phyloP scores from a whole-genome alignment of 2,329 filamentous ascomycete species.

The Teratosphaeria nubilosa region DNA sequence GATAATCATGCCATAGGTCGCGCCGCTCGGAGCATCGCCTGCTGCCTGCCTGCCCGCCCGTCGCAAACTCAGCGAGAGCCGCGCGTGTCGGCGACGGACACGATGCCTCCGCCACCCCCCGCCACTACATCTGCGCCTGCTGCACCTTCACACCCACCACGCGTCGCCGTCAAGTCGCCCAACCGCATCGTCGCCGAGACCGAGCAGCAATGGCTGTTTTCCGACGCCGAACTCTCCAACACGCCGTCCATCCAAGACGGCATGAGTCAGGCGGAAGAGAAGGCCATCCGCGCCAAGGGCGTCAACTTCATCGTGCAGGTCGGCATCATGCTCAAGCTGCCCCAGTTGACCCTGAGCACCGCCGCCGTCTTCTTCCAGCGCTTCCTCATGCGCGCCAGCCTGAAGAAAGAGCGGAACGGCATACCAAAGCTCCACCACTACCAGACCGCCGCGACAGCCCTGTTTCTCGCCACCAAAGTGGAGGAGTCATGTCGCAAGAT shows the following conservation, averaged over 20 bases:
- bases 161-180: slow-evolving; percentile 12
- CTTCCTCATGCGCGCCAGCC: slow-evolving; percentile 83
- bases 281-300: slow-evolving; percentile 73
- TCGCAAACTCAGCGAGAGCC: background rate
- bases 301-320: slow-evolving; percentile 95
- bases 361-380: slow-evolving; percentile 92
- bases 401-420: slow-evolving; percentile 59
- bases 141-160: background rate
- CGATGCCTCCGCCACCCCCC: background rate
- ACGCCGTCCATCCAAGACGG: slow-evolving; percentile 81
- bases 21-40: background rate
- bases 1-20: no score
- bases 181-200: slow-evolving; percentile 42
- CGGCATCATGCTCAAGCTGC: slow-evolving; percentile 82
- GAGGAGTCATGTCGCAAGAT: slow-evolving; percentile 96
- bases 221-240: slow-evolving; percentile 67
- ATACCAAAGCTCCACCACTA: slow-evolving; percentile 76
- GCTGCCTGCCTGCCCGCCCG: no score
- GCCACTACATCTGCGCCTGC: background rate
- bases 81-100: background rate
- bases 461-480: slow-evolving; percentile 94
- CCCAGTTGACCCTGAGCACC: slow-evolving; percentile 83
- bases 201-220: slow-evolving; percentile 80
- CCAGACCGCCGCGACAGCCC: slow-evolving; percentile 70
- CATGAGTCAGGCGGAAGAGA: slow-evolving; percentile 65